Percentiles rank a stretch among this genome's conserved stretches.
These are phyloP conservation scores for Lasiodiplodia gonubiensis DNA, from an alignment of 2,329 filamentous ascomycete species.

Conservation along the genomic window DNA sequence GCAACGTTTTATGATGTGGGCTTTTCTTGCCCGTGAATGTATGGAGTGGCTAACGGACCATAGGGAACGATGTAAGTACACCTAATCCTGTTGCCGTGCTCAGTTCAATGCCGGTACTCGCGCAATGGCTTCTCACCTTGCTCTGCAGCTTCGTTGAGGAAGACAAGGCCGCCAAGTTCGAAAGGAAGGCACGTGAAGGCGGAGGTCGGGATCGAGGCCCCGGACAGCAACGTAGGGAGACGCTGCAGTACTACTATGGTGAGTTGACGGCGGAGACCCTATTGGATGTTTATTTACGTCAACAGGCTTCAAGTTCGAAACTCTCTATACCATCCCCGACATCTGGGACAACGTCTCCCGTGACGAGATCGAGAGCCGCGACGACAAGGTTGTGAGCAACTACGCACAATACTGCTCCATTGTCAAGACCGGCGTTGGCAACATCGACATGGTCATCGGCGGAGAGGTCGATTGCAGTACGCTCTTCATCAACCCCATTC, in stretches of 20 bases:
- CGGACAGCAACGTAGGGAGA: background rate
- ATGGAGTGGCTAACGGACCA: slow-evolving; percentile 3
- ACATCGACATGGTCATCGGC: slow-evolving; percentile 75
- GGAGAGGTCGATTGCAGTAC: slow-evolving; percentile 91
- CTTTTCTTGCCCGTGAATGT: background rate
- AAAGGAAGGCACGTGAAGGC: slow-evolving; percentile 41
- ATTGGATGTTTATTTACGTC: slow-evolving; percentile 29
- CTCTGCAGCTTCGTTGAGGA: slow-evolving; percentile 84
- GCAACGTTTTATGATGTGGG: slow-evolving; percentile 82
- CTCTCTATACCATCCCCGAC: slow-evolving; percentile 74
- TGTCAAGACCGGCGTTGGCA: slow-evolving; percentile 84
- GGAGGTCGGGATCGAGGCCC: background rate
- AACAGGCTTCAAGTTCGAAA: slow-evolving; percentile 89
- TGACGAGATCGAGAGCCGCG: slow-evolving; percentile 78
- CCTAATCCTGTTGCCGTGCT: background rate
- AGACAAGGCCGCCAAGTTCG: slow-evolving; percentile 75
- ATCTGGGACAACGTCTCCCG: slow-evolving; percentile 76
- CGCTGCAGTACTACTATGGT: slow-evolving; percentile 1
- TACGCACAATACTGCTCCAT: slow-evolving; percentile 95
- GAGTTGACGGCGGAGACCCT: background rate
- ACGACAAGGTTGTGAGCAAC: slow-evolving; percentile 78
- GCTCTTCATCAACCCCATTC: slow-evolving; percentile 35
- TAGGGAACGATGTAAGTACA: slow-evolving; percentile 63
- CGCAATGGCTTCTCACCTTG: background rate
- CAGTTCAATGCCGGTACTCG: background rate